Percentiles rank a stretch among this genome's conserved stretches.
Evolutionary conservation across 139 green algal genomes (phyloP).

Genomic region (Closterium sp.): DNA sequence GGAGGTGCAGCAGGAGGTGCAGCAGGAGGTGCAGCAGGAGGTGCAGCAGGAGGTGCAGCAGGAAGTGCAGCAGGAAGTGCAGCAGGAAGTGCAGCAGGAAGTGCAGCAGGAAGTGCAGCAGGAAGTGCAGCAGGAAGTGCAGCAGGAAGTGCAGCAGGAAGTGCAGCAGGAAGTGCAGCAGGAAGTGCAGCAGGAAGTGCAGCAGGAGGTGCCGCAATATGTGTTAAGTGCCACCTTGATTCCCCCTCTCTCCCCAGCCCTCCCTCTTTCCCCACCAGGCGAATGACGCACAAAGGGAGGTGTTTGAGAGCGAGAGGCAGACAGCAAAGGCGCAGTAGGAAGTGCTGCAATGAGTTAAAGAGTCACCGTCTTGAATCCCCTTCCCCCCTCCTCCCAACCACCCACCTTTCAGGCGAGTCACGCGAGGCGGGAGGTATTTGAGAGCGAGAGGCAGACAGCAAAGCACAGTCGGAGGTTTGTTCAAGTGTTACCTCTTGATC

Average conservation of each 20-base stretch:
- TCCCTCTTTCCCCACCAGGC: neutral
- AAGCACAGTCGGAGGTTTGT: constrained; percentile 30
- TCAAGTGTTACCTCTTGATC: neutral
- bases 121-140: no score
- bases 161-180: no score
- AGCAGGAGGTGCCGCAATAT: no score
- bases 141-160: no score
- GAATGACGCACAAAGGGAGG: constrained; percentile 9
- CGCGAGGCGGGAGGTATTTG: constrained; percentile 20
- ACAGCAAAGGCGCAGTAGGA: neutral
- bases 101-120: no score
- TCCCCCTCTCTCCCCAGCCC: neutral
- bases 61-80: no score
- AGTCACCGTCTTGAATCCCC: neutral
- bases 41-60: no score
- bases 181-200: no score
- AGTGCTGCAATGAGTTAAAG: neutral
- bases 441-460: constrained; percentile 13
- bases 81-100: no score
- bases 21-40: no score
- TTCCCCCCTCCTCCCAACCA: neutral
- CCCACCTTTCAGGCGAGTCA: constrained; percentile 42
- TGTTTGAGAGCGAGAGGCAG: constrained; percentile 46
- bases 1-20: no score
- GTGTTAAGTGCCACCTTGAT: no score